A percentile compares a stretch with the other conserved stretches of the same genome.
These are phyloP conservation scores for Albophoma yamanashiensis DNA, from an alignment of 2,329 filamentous ascomycete genomes.

Conservation along the genomic window DNA sequence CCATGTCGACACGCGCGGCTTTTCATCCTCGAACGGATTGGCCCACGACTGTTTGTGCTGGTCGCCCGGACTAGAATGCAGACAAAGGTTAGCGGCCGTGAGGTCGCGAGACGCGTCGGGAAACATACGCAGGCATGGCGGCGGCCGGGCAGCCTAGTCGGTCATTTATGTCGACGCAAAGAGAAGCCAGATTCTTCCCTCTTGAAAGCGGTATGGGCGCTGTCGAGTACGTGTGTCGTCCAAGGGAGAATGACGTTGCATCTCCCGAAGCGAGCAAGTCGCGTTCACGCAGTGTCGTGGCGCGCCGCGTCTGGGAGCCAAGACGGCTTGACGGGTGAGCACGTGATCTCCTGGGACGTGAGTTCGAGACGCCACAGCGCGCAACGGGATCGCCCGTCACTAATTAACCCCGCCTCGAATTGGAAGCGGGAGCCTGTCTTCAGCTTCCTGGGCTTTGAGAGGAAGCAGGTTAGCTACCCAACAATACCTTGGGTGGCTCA, in stretches of 20 bases:
- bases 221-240: not conserved
- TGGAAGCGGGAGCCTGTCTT: not conserved
- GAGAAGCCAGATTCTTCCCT: not conserved
- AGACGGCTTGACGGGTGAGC: conserved; percentile 7
- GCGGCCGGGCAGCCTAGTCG: conserved; percentile 7
- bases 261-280: not conserved
- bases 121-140: conserved; percentile 34
- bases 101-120: conserved; percentile 4
- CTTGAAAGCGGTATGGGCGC: not conserved
- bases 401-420: not conserved
- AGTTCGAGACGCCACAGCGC: not conserved
- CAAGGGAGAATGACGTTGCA: not conserved
- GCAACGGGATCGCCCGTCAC: not conserved
- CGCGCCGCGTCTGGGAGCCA: not conserved
- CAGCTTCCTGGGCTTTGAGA: not conserved
- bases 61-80: conserved; percentile 48
- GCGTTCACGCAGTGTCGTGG: not conserved
- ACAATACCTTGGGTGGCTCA: no score
- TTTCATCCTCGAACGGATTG: conserved; percentile 75
- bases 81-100: conserved; percentile 7
- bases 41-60: conserved; percentile 41
- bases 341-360: conserved; percentile 4
- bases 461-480: no score
- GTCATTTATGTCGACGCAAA: conserved; percentile 11
- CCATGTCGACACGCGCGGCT: conserved; percentile 63